These are phyloP conservation scores for Claviceps cyperi DNA, from an alignment of 2,329 filamentous ascomycete genomes.

Conservation along the genomic window DNA sequence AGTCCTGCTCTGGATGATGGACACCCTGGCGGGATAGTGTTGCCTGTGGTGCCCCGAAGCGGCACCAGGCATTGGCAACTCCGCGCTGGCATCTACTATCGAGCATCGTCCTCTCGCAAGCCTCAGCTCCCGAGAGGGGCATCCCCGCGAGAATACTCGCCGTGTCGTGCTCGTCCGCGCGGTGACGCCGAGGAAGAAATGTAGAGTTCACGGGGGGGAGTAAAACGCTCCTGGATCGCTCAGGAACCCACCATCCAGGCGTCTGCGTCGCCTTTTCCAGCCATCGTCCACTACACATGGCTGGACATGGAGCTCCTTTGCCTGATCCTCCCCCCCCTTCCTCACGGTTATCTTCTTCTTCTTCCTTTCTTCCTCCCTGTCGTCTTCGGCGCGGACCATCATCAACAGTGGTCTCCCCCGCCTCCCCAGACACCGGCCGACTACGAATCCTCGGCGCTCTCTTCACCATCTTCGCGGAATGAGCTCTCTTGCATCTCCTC, in stretches of 20 bases:
- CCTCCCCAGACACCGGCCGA: neutral
- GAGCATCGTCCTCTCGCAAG: neutral
- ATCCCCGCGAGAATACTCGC: neutral
- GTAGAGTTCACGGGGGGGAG: neutral
- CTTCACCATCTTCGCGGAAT: neutral
- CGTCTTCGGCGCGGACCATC: neutral
- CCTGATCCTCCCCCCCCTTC: neutral
- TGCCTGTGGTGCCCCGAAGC: neutral
- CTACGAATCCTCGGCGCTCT: neutral
- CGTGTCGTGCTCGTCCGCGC: neutral
- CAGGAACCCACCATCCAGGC: neutral
- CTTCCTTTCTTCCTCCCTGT: neutral
- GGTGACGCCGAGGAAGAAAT: neutral
- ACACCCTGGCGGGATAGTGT: neutral
- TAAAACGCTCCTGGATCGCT: neutral
- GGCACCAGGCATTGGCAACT: neutral
- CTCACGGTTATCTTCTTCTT: neutral
- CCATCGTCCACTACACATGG: neutral
- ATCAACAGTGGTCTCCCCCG: too few relatives aligned
- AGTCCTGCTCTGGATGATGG: neutral
- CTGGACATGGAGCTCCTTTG: too few relatives aligned
- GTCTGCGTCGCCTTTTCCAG: slow-evolving; percentile 3
- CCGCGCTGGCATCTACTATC: neutral
- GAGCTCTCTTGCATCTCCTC: neutral
- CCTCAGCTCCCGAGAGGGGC: neutral